Base-by-base conservation (phyloP, 805 yeast species). In the Spathaspora hagerdaliae region DNA sequence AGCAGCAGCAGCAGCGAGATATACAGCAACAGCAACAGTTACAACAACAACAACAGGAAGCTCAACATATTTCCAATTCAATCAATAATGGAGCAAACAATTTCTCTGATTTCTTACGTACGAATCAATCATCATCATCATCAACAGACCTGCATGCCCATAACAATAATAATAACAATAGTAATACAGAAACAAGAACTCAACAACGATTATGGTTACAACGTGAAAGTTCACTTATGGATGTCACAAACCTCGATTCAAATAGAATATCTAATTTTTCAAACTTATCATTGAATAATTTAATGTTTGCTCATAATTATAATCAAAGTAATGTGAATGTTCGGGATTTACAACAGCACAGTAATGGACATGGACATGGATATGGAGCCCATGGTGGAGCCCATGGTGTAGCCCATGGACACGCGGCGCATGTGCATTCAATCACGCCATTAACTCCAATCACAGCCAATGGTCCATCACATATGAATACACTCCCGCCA, bases 131-230 rank as follows among this genome's bases (percentile, higher is more conserved):
- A 9, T 32, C 47, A 31, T 40, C 44, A 7, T 47, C 55, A 4
- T 26, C 45, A 11, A 9, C 32, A 3, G 34, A n/a, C 11, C 15
- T 41, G 27, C 11, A 31, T 31, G 36, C 44, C 7, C 43, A 45
- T 33, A 46, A 43, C 44, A n/a, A 19, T 19, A 19, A 2, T 5
- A 5, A 2, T 5, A 19, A 2, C 24, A 19, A 2, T 5, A 19
- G 4, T 2, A 19, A 2, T 19, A 42, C 49, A 14, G 87, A 82
- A 49, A 81, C 87, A 1, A 73, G 96, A 65, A 87, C 96, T 0
- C 96, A 88, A 58, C 94, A 86, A 58, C 77, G 83, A 50, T 73
- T 89, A 42, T 87, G 96, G 96, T 67, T 88, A 31, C 96, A 86
- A 60, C 71, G 92, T 51, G 92, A 86, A 52, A 83, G 79, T 54